These are phyloP conservation scores for Penicillium sp. DNA, from an alignment of 2,329 filamentous ascomycete species.

Conservation along the genomic window DNA sequence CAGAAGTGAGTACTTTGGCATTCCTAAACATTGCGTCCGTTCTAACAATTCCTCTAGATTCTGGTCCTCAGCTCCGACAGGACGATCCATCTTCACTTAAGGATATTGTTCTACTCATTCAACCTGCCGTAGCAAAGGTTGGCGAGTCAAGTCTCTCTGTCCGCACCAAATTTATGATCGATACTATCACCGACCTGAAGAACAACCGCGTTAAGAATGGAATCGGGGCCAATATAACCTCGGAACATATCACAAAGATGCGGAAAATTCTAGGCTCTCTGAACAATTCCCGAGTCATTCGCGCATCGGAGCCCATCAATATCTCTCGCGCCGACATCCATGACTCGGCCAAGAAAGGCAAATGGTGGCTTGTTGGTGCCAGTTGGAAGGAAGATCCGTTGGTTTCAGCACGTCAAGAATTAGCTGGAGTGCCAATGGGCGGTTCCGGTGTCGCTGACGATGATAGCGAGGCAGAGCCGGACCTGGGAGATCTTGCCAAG, in stretches of 20 bases:
- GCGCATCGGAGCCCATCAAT: conserved; percentile 75
- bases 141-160: conserved; percentile 73
- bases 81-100: conserved; percentile 87
- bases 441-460: conserved; percentile 18
- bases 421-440: conserved; percentile 19
- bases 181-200: conserved; percentile 90
- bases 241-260: conserved; percentile 83
- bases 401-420: conserved; percentile 34
- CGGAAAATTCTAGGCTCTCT: conserved; percentile 81
- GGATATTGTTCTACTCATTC: conserved; percentile 78
- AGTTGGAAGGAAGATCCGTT: conserved; percentile 64
- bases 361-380: conserved; percentile 99
- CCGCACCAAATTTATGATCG: conserved; percentile 95
- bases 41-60: conserved; percentile 46
- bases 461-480: conserved; percentile 49
- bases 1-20: conserved; percentile 50
- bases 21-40: neutral
- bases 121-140: conserved; percentile 64
- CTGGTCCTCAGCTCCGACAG: conserved; percentile 76
- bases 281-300: conserved; percentile 61
- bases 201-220: conserved; percentile 84
- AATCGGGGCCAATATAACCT: conserved; percentile 67
- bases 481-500: conserved; percentile 70
- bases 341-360: conserved; percentile 79
- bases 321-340: conserved; percentile 79